Conservation (phyloP, 208 protist genomes). For the Vickermania ingenoplastis region DNA sequence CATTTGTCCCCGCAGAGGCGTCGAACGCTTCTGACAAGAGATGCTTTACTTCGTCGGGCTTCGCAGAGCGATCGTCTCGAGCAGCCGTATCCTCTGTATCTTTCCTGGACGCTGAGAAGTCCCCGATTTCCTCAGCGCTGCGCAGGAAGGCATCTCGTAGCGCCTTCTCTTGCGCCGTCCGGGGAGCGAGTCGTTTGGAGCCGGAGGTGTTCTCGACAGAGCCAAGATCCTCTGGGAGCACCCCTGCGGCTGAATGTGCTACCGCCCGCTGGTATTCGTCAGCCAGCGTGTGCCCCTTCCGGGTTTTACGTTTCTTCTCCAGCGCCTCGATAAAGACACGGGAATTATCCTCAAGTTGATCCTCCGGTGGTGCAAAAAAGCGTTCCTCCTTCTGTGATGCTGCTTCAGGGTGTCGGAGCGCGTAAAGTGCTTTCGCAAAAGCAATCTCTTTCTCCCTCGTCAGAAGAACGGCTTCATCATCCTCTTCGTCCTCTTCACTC, state of each 20-base stretch:
- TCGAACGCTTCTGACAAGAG: constrained; percentile 4
- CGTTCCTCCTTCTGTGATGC: constrained; percentile 21
- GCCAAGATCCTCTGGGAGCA: constrained; percentile 7
- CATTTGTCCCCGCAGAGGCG: constrained; percentile 5
- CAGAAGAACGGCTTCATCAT: constrained; percentile 74
- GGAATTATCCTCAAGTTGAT: constrained; percentile 60
- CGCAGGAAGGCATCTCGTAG: constrained; percentile 66
- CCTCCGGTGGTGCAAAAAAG: constrained; percentile 69
- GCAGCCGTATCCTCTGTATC: background rate
- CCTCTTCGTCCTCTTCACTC: constrained; percentile 67
- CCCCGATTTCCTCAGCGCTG: constrained; percentile 16
- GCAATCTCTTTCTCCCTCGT: constrained; percentile 69
- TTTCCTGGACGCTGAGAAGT: constrained; percentile 7
- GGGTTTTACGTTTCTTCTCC: constrained; percentile 21
- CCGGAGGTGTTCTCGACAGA: constrained; percentile 17
- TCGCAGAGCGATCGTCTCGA: background rate
- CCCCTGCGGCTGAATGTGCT: constrained; percentile 20
- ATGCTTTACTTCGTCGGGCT: background rate
- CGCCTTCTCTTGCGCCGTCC: constrained; percentile 46
- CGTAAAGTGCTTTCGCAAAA: constrained; percentile 73
- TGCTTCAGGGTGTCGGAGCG: constrained; percentile 44
- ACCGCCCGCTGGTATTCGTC: constrained; percentile 78
- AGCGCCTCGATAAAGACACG: constrained; percentile 38
- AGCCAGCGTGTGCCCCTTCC: constrained; percentile 47
- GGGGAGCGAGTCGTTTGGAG: constrained; percentile 29